Evolutionary conservation across 2,329 filamentous ascomycete genomes (phyloP), one percentile per base, ranked within the genome.

Genomic region (Clonostachys rosea): DNA sequence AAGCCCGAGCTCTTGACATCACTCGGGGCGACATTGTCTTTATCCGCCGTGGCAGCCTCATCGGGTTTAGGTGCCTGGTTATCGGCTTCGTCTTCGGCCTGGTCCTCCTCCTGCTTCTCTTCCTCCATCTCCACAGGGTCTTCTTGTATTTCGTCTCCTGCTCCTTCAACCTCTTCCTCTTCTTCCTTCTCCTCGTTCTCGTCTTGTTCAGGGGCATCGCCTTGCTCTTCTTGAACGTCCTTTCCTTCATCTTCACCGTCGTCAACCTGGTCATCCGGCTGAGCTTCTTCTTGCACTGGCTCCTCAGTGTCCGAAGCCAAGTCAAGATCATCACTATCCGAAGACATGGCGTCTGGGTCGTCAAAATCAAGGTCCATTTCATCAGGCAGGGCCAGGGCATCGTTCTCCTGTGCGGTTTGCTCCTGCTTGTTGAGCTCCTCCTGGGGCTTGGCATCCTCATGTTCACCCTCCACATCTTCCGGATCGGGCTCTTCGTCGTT

Each of bases 321-420:
- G 48, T 83, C 79, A 43, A 86, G 61, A 16, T 78, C 74, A 51
- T 84, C 79, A 36, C 75, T 75, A 13, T 75, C 78, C 12, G 72
- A 74, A 6, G 69, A 71, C 5, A 79, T 78, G 16, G 77, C 74
- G 30, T 79, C 73, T 34, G 81, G 78, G 30, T 88, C 86, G 53
- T 92, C 86, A 47, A 94, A 77, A 53, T 91, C 83, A 63, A 96
- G 78, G 48, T 95, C 84, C 75, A 96, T 86, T 53, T 96, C 89
- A 40, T 96, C 91, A 0, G 91, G 91, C 18, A 96, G 73, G 42
- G 91, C 90, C 50, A 96, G 73, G 3, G 86, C 84, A 50, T 95
- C 84, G 56, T 90, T 85, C 61, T 96, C 86, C 55, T 92, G 81
- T 3, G 89, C 81, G 57, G 92, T 86, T 45, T 90, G 86, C 50